Conservation (phyloP, 768 basidiomycete genomes). For the Panellus pusillus region DNA sequence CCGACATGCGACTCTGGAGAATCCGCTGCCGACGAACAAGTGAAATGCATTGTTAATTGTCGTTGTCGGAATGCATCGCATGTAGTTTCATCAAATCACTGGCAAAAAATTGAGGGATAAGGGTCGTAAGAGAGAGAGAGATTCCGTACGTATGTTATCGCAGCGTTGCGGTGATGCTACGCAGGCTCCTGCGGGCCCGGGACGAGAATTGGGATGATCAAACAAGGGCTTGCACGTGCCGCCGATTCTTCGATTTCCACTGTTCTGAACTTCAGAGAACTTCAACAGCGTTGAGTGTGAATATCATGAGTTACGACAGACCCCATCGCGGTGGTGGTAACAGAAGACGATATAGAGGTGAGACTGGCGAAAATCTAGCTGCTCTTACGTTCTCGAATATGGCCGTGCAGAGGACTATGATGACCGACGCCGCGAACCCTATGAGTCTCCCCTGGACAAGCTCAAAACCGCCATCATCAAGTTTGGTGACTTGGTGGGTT, state of each 20-base stretch:
- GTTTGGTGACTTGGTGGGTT: constrained; percentile 79
- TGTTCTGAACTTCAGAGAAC: neutral
- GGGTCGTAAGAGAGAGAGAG: neutral
- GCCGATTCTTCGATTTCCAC: neutral
- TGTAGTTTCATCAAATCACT: constrained; percentile 57
- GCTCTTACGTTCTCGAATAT: constrained; percentile 20
- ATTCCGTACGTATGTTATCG: constrained; percentile 17
- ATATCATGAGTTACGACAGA: constrained; percentile 60
- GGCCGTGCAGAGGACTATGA: constrained; percentile 60
- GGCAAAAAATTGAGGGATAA: constrained; percentile 6
- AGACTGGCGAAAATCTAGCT: constrained; percentile 31
- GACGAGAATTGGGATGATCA: neutral
- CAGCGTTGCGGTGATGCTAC: neutral
- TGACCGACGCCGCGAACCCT: constrained; percentile 61
- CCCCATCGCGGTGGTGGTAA: constrained; percentile 45
- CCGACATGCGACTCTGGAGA: constrained; percentile 1
- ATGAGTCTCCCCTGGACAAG: constrained; percentile 74
- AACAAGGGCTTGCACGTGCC: neutral
- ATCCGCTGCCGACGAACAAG: constrained; percentile 11
- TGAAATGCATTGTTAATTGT: constrained; percentile 45
- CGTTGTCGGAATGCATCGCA: constrained; percentile 68
- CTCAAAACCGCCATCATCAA: constrained; percentile 67
- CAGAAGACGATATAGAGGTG: constrained; percentile 56
- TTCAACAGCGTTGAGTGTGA: constrained; percentile 19
- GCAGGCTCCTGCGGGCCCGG: constrained; percentile 10